phyloP scores from a whole-genome alignment of 352 stramenopile species.

The Pythium rishiriense region DNA sequence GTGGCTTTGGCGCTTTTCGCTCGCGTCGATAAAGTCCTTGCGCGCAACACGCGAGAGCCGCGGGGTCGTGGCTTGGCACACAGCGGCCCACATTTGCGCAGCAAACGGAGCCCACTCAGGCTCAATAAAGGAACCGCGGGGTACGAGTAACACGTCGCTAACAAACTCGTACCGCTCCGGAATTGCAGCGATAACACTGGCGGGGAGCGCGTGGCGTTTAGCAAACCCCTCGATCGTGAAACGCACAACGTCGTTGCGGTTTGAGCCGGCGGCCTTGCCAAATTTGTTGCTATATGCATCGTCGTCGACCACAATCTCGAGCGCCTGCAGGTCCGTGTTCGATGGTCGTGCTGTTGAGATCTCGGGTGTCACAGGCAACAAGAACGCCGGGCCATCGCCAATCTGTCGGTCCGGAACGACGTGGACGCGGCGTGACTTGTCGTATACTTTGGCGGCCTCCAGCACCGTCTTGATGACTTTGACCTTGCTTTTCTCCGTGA shows the following conservation, averaged over 20 bases:
- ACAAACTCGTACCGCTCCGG: constrained; percentile 83
- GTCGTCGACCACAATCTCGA: constrained; percentile 50
- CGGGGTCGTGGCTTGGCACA: constrained; percentile 54
- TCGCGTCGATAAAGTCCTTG: constrained; percentile 77
- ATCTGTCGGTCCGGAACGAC: constrained; percentile 28
- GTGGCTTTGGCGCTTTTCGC: constrained; percentile 81
- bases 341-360: constrained; percentile 35
- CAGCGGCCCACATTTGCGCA: constrained; percentile 61
- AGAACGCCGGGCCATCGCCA: constrained; percentile 39
- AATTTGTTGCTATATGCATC: constrained; percentile 78
- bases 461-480: constrained; percentile 82
- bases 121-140: constrained; percentile 64
- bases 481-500: constrained; percentile 63
- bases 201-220: constrained; percentile 41
- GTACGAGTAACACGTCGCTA: constrained; percentile 68
- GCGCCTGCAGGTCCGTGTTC: constrained; percentile 34
- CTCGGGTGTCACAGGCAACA: constrained; percentile 54
- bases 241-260: constrained; percentile 73
- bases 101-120: constrained; percentile 53
- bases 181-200: constrained; percentile 18
- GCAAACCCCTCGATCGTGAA: constrained; percentile 57
- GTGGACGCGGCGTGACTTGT: constrained; percentile 79
- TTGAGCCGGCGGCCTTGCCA: constrained; percentile 65
- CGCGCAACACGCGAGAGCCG: constrained; percentile 72
- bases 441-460: constrained; percentile 61